Evolutionary conservation across 306 rosid genomes (phyloP), one percentile per base, ranked within the genome.

Genomic region (Vicia faba): DNA sequence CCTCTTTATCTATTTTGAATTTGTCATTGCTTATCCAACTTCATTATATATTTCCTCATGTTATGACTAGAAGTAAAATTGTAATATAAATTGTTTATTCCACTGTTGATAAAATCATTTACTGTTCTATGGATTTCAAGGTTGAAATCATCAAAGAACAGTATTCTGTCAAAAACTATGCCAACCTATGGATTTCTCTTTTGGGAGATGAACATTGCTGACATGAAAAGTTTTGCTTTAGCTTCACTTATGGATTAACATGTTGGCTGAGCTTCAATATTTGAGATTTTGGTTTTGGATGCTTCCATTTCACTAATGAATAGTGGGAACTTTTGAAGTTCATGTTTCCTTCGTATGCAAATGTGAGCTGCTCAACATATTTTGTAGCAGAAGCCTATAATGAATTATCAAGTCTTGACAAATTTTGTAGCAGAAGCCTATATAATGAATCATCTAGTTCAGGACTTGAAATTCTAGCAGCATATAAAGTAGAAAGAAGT

Each of bases 1-100:
- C 73, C 35, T 51, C 78, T 74, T 75, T 57, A 51, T 44, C 87
- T 73, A 76, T 79, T 81, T 64, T 62, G 69, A 63, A 59, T 65
- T 57, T 55, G 69, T 72, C 82, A 85, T 82, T 89, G 87, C 81
- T 82, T 82, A 58, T 71, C 69, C 70, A 46, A 39, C 70, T 68
- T 74, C 72, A 63, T 51, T 64, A 56, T 64, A 56, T 73, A 65
- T 71, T 79, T 72, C 76, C 72, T 61, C 63, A 73, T 61, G 67
- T 50, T 66, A 28, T 75, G 83, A 75, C 67, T 69, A 57, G 70
- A 79, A 55, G 46, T 75, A 74, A 75, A 54, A 35, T 73, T 84
- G 87, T 79, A 83, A 75, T 75, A 73, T 70, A 73, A 69, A 46
- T 28, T 53, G 75, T 70, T 64, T 18, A 54, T 77, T 81, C 75